Evolutionary conservation across 768 basidiomycete genomes (phyloP).

Genomic region (Termitomyces sp.): DNA sequence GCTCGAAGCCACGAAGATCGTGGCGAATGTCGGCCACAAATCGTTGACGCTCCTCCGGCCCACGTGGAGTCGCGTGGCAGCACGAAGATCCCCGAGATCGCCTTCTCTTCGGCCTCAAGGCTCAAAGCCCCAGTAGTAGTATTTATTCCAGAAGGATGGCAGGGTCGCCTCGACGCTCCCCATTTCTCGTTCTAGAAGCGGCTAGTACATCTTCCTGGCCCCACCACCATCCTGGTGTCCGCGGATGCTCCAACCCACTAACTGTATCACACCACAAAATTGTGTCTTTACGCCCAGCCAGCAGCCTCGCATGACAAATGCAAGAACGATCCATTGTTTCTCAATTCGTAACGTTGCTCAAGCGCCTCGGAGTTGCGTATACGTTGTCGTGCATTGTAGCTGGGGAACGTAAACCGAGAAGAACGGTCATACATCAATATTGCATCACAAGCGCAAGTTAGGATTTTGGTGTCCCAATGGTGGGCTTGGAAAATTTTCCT

Average conservation of each 20-base stretch:
- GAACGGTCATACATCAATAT: neutral
- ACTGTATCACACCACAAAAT: neutral
- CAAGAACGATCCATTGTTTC: neutral
- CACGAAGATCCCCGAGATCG: constrained; percentile 9
- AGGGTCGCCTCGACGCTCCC: neutral
- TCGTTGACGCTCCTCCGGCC: neutral
- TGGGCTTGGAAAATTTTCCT: neutral
- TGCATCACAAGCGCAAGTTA: neutral
- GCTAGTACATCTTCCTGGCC: neutral
- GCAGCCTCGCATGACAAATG: constrained; percentile 4
- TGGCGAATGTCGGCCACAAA: neutral
- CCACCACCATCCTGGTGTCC: neutral
- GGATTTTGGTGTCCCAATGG: neutral
- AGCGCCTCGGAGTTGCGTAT: constrained; percentile 1
- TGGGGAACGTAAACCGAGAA: neutral
- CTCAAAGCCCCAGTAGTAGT: too few relatives aligned
- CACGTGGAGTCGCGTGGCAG: constrained; percentile 17
- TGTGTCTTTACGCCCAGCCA: neutral
- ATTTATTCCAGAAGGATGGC: neutral
- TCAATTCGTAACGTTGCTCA: neutral
- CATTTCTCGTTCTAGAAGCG: neutral
- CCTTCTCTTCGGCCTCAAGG: neutral
- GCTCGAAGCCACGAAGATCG: constrained; percentile 6
- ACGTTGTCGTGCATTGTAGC: neutral
- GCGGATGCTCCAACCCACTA: neutral